Conservation (phyloP, 192 early-diverging fungal genomes). For the Lobosporangium transversale region DNA sequence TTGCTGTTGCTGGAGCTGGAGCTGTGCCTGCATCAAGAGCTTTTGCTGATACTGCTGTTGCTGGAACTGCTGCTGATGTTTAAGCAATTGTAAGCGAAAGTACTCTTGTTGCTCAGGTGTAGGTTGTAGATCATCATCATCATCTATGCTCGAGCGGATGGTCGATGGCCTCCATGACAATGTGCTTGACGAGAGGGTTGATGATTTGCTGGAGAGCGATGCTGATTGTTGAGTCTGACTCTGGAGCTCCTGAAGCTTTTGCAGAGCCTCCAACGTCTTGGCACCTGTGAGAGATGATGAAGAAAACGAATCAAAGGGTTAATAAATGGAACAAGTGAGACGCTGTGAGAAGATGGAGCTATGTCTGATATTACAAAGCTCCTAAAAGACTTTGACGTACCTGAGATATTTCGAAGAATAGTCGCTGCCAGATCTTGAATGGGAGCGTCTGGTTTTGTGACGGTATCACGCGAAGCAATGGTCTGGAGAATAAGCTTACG, state of each 20-base stretch:
- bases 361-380: too few relatives aligned
- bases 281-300: too few relatives aligned
- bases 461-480: constrained; percentile 9
- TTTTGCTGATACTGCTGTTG: constrained; percentile 42
- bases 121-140: constrained; percentile 42
- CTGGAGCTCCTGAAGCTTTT: constrained; percentile 20
- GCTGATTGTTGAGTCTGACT: constrained; percentile 2
- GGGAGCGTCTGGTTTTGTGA: background rate
- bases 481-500: constrained; percentile 26
- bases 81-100: constrained; percentile 45
- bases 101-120: constrained; percentile 50
- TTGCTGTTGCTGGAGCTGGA: constrained; percentile 13
- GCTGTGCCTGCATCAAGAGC: constrained; percentile 29
- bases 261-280: constrained; percentile 17
- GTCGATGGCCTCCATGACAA: constrained; percentile 15
- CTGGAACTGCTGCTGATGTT: constrained; percentile 46
- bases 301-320: too few relatives aligned
- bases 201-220: too few relatives aligned
- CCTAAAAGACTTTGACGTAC: too few relatives aligned
- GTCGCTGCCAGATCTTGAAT: constrained; percentile 13
- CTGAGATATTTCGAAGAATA: constrained; percentile 33
- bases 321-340: too few relatives aligned
- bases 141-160: constrained; percentile 6
- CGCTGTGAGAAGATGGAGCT: too few relatives aligned
- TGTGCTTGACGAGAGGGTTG: background rate